Evolutionary conservation across 257 asterid genomes (phyloP).

Genomic region (Prunella vulgaris): DNA sequence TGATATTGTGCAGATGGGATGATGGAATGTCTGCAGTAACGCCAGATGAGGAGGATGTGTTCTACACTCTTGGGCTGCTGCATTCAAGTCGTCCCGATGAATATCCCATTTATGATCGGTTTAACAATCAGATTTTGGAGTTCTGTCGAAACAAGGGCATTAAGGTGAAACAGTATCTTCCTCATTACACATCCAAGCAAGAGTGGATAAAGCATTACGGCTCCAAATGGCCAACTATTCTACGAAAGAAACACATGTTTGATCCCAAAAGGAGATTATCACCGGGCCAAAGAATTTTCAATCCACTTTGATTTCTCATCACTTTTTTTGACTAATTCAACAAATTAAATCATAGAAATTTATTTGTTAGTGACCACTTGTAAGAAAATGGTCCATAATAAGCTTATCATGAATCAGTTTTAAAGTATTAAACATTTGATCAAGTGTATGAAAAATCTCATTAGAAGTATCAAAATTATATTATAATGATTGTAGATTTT

Average conservation of each 20-base stretch:
- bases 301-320: not conserved
- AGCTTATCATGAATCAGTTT: too few species aligned
- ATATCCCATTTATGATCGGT: slow-evolving; percentile 11
- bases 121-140: slow-evolving; percentile 23
- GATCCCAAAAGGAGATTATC: slow-evolving; percentile 45
- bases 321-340: too few species aligned
- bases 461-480: too few species aligned
- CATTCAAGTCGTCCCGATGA: slow-evolving; percentile 20
- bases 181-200: slow-evolving; percentile 23
- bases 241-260: slow-evolving; percentile 29
- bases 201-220: slow-evolving; percentile 50
- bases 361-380: too few species aligned
- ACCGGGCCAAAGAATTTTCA: slow-evolving; percentile 47
- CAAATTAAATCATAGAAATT: too few species aligned
- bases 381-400: too few species aligned
- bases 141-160: slow-evolving; percentile 22
- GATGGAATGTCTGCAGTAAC: slow-evolving; percentile 36
- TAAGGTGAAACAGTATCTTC: slow-evolving; percentile 42
- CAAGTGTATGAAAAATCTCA: too few species aligned
- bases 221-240: slow-evolving; percentile 34
- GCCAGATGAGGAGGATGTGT: slow-evolving; percentile 38
- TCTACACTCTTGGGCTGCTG: slow-evolving; percentile 30
- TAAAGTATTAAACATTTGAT: too few species aligned
- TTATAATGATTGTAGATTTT: too few species aligned
- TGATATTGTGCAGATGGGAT: slow-evolving; percentile 33